Base-by-base conservation (phyloP, 345 rosid genomes). In the Lagerstroemia speciosa region DNA sequence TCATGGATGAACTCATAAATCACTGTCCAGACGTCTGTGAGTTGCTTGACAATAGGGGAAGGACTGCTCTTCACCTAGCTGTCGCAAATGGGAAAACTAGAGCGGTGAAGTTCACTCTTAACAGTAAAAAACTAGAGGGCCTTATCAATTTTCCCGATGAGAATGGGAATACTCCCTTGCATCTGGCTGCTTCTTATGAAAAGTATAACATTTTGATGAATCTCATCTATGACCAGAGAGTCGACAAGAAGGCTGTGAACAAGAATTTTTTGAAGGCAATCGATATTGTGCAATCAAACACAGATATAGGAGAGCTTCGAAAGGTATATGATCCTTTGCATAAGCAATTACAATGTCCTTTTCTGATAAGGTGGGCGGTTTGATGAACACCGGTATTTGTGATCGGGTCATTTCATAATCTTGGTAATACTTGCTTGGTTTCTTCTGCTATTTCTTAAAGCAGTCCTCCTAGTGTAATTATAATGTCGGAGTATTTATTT, bases 151-250 rank as follows among this genome's bases (percentile, higher is more conserved):
- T 65, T 48, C 65, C 70, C 3, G 82, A 83, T 67, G 37, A 15
- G 48, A 73, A 75, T 12, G 84, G 87, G 68, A 78, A 83, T 75
- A 79, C 83, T 3, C 77, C 83, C 63, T 67, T 77, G 65, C 85
- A 83, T 74, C 65, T 74, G 40, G 82, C 85, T 2, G 83, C 80
- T 12, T 52, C 67, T 29, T 32, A 77, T 71, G 67, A 69, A 33
- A 36, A 75, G 16, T 12, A 69, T 3, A 32, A 58, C 11, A 53
- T 73, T 32, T 36, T 67, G 15, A 38, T 60, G 60, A 55, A 71
- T 26, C 72, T 83, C 58, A 62, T 78, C 24, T 48, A 19, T 2
- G 67, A 67, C 66, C 71, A 65, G 41, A 74, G 26, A 43, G 79
- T 74, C 2, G 84, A 80, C 52, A 83, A 72, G 33, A 34, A 46